These are phyloP conservation scores for Pythium coloratum DNA, from an alignment of 352 stramenopile species.

Conservation along the genomic window DNA sequence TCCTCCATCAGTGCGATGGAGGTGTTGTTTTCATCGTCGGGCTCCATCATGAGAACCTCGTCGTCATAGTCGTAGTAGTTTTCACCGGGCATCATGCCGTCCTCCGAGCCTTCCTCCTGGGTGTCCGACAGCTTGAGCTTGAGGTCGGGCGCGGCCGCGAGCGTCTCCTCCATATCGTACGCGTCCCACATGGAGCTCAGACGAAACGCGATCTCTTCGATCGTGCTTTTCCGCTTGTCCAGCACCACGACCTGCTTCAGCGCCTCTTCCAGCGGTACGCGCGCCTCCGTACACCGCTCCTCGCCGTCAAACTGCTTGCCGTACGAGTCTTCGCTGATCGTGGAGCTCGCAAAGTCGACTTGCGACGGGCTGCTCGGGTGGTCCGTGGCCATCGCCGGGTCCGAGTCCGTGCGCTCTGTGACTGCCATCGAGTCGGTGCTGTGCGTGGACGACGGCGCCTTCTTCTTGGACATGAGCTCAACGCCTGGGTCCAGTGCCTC, in stretches of 20 bases:
- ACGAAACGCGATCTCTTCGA: conserved; percentile 74
- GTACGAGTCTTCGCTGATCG: conserved; percentile 36
- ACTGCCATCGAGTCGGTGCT: conserved; percentile 21
- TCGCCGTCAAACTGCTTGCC: conserved; percentile 49
- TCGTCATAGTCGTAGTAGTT: conserved; percentile 14
- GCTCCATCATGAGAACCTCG: conserved; percentile 19
- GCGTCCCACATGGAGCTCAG: conserved; percentile 80
- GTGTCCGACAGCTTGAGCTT: conserved; percentile 37
- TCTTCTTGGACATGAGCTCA: conserved; percentile 1
- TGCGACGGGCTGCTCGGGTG: conserved; percentile 2
- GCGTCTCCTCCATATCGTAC: conserved; percentile 61
- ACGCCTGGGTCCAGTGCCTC: not conserved
- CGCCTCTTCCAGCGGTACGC: conserved; percentile 64
- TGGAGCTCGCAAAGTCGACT: conserved; percentile 16
- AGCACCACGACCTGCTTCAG: conserved; percentile 80
- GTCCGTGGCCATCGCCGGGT: conserved; percentile 33
- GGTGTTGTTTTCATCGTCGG: conserved; percentile 18
- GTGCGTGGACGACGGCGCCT: conserved; percentile 10
- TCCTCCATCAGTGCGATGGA: conserved; percentile 21
- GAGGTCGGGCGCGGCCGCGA: conserved; percentile 23
- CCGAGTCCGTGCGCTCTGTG: conserved; percentile 51
- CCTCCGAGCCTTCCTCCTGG: conserved; percentile 23
- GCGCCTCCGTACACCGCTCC: conserved; percentile 68
- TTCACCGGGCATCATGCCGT: conserved; percentile 3
- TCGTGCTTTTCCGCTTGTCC: conserved; percentile 49